Base-by-base conservation (phyloP, 1,284 basidiomycete species). In the Microbotryomycetes sp. region DNA sequence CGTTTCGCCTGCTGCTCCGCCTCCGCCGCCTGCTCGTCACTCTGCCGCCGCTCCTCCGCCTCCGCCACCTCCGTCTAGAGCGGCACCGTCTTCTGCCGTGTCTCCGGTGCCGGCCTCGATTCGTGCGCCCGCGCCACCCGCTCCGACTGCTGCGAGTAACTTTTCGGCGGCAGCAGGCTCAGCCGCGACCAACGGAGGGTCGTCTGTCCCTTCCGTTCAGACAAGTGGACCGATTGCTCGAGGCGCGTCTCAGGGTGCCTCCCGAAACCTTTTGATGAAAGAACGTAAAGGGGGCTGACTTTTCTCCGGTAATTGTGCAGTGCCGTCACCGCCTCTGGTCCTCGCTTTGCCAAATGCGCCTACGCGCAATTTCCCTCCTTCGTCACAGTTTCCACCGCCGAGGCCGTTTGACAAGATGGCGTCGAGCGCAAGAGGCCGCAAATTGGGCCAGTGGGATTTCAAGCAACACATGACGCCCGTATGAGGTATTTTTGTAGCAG, bases 271-370 rank as follows among this genome's bases (percentile, higher is more conserved):
- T n/a, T n/a, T n/a, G n/a, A n/a, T n/a, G n/a, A n/a, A n/a, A n/a
- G n/a, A n/a, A n/a, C n/a, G n/a, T n/a, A n/a, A n/a, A n/a, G n/a
- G n/a, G n/a, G n/a, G n/a, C n/a, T n/a, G n/a, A n/a, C n/a, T n/a
- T n/a, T n/a, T n/a, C n/a, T n/a, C n/a, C n/a, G n/a, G n/a, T n/a
- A 9, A 41, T 7, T 4, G 1, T 46, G 1, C 58, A 67, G 60
- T 67, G 46, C 63, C 66, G 4, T 63, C 63, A 4, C 66, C 66
- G 0, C 56, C 66, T 1, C 16, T 48, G 4, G 45, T 55, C 1
- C 58, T 68, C 28, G 66, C 66, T 3, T 53, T 68, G 11, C 66
- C 66, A 1, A 59, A 58, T 13, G 66, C 66, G 11, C 66, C 66
- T 6, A 68, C 66, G 16, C 45, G 66, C 5, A 63, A 47, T 21